Base-by-base conservation (phyloP, 257 asterid species). In the Solanum sparsipilum region DNA sequence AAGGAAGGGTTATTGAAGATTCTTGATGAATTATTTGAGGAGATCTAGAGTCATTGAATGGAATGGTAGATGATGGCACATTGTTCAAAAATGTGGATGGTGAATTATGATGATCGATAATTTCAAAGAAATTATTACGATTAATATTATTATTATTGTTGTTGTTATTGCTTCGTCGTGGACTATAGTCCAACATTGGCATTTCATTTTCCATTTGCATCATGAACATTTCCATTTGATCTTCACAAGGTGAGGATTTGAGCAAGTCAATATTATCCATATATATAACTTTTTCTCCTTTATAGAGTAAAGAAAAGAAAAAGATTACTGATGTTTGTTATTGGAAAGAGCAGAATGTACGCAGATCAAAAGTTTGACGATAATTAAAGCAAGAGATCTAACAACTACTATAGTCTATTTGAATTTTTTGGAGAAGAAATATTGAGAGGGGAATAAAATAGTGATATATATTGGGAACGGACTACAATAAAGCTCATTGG, bases 241-340 rank as follows among this genome's bases (percentile, higher is more conserved):
- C 97, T 87, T 93, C 94, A 58, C 91, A 88, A 27, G 90, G 74
- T 46, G 68, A 10, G 7, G 95, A 93, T 38, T 95, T 94, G 87
- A 90, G 83, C 88, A 92, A 89, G 83, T 95, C 98, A 63, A 93
- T 88, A 81, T 94, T 88, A 81, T 95, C 98, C 98, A 94, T 73
- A 20, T 70, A 29, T 34, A 32, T 94, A 86, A 70, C 86, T 20
- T 83, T 12, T 70, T 23, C 48, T 20, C 39, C 15, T 84, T 27
- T 23, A 65, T 71, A 13, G n/a, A 34, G 58, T 25, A 27, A 38
- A 68, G 20, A 65, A 27, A 38, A 68, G 27, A 63, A 83, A 25
- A 20, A 39, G 15, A 41, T 7, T 63, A 35, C 1, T 63, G 41
- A 38, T n/a, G 5, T 32, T 32, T 83, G 6, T 32, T 84, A 52